These are phyloP conservation scores for Globisporangium splendens DNA, from an alignment of 352 stramenopile species.

Conservation along the genomic window DNA sequence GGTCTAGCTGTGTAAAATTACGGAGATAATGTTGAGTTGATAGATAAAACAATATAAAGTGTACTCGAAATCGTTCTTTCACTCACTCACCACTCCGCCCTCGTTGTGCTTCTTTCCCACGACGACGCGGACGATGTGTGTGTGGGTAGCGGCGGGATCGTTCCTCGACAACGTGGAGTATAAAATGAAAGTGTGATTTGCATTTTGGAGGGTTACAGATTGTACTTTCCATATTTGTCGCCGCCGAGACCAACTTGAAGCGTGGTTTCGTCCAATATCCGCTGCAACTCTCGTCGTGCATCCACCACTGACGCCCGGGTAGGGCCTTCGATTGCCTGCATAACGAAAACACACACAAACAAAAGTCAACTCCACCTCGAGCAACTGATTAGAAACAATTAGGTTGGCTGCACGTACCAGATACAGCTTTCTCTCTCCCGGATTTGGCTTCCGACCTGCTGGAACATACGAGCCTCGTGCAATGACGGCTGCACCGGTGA, in stretches of 20 bases:
- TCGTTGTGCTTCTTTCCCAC: too few relatives aligned
- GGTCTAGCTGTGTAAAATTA: slow-evolving; percentile 3
- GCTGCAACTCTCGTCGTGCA: slow-evolving; percentile 75
- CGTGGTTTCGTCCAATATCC: slow-evolving; percentile 87
- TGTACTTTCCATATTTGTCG: slow-evolving; percentile 89
- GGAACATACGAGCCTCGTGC: slow-evolving; percentile 86
- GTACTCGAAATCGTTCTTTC: slow-evolving; percentile 1
- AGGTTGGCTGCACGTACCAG: slow-evolving; percentile 48
- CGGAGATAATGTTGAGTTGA: slow-evolving; percentile 1
- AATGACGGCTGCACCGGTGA: slow-evolving; percentile 87
- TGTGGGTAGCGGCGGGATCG: too few relatives aligned
- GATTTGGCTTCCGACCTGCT: slow-evolving; percentile 78
- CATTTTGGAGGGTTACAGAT: slow-evolving; percentile 49
- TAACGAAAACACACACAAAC: background rate
- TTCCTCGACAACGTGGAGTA: background rate
- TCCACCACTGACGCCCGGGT: slow-evolving; percentile 72
- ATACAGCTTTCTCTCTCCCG: slow-evolving; percentile 86
- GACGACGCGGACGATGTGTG: too few relatives aligned
- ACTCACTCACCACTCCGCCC: background rate
- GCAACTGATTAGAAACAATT: background rate
- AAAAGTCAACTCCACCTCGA: background rate
- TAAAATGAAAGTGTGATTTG: background rate
- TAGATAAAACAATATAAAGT: slow-evolving; percentile 6
- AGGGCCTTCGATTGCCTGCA: slow-evolving; percentile 74
- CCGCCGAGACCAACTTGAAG: slow-evolving; percentile 81